Percentiles rank a stretch among this genome's conserved stretches.
Evolutionary conservation across 768 basidiomycete species (phyloP).

Genomic region (Suillus subaureus): DNA sequence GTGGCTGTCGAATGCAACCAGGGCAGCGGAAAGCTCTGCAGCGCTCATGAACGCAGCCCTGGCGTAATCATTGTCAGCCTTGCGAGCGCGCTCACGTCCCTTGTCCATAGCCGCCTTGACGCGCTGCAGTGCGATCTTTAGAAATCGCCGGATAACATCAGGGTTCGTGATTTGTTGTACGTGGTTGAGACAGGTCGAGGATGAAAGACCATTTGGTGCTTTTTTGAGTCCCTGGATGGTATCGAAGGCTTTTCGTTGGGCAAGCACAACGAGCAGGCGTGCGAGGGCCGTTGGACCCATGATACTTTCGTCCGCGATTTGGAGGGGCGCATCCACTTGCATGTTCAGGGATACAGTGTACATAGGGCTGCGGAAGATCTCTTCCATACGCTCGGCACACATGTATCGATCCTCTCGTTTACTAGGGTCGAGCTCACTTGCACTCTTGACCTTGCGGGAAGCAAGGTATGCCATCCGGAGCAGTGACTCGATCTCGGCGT

Average conservation of each 20-base stretch:
- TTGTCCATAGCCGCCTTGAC: conserved; percentile 20
- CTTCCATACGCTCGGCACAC: conserved; percentile 18
- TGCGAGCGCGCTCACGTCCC: conserved; percentile 23
- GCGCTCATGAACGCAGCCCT: conserved; percentile 26
- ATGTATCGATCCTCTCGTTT: conserved; percentile 1
- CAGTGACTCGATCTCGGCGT: conserved; percentile 29
- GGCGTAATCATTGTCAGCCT: conserved; percentile 24
- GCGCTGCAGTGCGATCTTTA: conserved; percentile 24
- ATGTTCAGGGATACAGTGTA: conserved; percentile 17
- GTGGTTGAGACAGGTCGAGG: conserved; percentile 20
- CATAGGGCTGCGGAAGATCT: conserved; percentile 24
- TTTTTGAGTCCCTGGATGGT: conserved; percentile 21
- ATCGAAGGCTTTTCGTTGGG: conserved; percentile 28
- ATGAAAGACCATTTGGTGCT: conserved; percentile 24
- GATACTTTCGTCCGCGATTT: conserved; percentile 25
- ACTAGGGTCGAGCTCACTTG: background rate
- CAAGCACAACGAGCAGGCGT: conserved; percentile 32
- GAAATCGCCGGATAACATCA: conserved; percentile 24
- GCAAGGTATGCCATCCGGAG: conserved; percentile 27
- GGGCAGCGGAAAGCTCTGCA: conserved; percentile 35
- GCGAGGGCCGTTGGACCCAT: conserved; percentile 31
- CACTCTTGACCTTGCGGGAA: conserved; percentile 18
- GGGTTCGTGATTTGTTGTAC: conserved; percentile 31
- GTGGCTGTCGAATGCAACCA: conserved; percentile 33
- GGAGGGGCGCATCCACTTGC: conserved; percentile 18